Evolutionary conservation across 176 grass and related monocot species (phyloP).

Genomic region (Panicum miliaceum): DNA sequence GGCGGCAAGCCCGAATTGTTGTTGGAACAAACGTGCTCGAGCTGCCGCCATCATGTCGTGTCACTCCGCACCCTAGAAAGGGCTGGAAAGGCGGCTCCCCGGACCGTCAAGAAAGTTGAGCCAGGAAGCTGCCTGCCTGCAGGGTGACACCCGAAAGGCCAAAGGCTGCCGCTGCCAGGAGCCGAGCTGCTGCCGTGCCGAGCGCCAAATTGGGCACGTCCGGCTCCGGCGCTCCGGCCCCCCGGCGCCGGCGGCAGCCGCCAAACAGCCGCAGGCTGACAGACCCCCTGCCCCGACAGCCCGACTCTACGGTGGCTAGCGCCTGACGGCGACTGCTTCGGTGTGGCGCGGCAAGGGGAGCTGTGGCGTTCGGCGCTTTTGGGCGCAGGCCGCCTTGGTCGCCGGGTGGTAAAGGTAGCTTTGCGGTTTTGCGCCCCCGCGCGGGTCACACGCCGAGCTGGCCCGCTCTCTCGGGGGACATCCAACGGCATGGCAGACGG

Average conservation of each 20-base stretch:
- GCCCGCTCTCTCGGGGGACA: neutral
- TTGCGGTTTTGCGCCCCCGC: constrained; percentile 32
- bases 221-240: neutral
- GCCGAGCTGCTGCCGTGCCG: no score
- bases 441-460: neutral
- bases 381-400: constrained; percentile 42
- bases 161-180: constrained; percentile 32
- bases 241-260: constrained; percentile 23
- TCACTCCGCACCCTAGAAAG: neutral
- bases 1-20: neutral
- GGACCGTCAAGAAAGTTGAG: constrained; percentile 23
- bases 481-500: neutral
- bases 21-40: neutral
- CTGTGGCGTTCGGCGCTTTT: constrained; percentile 28
- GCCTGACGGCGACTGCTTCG: neutral
- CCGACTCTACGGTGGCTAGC: no score
- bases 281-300: no score
- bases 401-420: constrained; percentile 4
- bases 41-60: neutral
- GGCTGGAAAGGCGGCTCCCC: constrained; percentile 18
- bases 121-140: constrained; percentile 49
- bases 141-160: constrained; percentile 16
- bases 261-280: neutral
- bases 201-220: constrained; percentile 15
- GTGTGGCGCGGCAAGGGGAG: neutral